Conservation (phyloP, 139 green algal genomes). For the Volvox africanus region DNA sequence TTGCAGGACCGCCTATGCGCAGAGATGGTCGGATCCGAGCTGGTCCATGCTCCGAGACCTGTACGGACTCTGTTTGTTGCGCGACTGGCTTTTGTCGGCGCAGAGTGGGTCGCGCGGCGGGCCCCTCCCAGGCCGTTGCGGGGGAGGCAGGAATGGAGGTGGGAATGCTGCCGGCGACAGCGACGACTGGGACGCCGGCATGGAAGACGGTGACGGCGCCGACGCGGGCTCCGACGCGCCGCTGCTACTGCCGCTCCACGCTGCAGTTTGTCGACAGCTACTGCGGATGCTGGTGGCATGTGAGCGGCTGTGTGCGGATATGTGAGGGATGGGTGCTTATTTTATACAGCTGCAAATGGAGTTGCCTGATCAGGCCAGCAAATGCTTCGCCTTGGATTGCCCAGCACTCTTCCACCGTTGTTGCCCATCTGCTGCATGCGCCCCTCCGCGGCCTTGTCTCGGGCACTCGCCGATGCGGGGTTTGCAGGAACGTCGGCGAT, state of each 20-base stretch:
- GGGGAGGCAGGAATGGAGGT: not conserved
- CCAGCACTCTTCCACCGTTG: no score
- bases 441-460: no score
- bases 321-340: not conserved
- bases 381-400: no score
- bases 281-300: not conserved
- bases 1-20: not conserved
- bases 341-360: no score
- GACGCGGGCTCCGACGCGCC: not conserved
- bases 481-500: no score
- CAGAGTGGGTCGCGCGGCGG: slow-evolving; percentile 21
- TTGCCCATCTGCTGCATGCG: no score
- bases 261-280: slow-evolving; percentile 20
- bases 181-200: not conserved
- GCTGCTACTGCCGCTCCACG: slow-evolving; percentile 40
- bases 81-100: slow-evolving; percentile 14
- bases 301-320: not conserved
- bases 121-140: not conserved
- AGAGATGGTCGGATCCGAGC: not conserved
- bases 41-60: slow-evolving; percentile 1
- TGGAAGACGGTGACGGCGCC: not conserved
- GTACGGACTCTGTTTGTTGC: slow-evolving; percentile 8
- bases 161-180: not conserved
- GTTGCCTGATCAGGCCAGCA: no score
- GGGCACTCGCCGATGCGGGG: no score